Evolutionary conservation across 2,329 filamentous ascomycete genomes (phyloP), one percentile per base, ranked within the genome.

Genomic region (Diaporthe australafricana): DNA sequence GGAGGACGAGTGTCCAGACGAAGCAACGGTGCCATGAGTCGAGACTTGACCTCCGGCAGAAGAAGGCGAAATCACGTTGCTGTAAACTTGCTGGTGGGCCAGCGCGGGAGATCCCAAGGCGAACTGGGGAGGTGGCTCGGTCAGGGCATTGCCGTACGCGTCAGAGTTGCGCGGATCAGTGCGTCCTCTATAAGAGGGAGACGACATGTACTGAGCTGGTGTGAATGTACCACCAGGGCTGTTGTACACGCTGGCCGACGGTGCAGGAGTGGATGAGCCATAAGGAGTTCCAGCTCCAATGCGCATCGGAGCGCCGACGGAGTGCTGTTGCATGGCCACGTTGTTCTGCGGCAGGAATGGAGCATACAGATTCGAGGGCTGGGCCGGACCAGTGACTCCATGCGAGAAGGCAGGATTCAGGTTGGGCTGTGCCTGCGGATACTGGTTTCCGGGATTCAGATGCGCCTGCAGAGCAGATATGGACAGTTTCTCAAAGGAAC

Each of bases 101-200:
- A 52, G 42, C 12, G 25, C 30, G 8, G 62, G 55, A 50, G 71
- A 38, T 12, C 63, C 53, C n/a, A 81, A 70, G n/a, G 79, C 77
- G 69, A 84, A 84, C 27, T 78, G 82, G 4, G 84, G 84, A 14
- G 84, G 83, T 17, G 82, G 80, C 42, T 78, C 75, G 35, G 73
- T 75, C 5, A 74, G 71, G 42, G 75, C 75, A 0, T 76, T 78
- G 35, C 79, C 78, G 6, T 81, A 79, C 5, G 83, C 83, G 1
- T 82, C 81, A 72, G 84, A 84, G 76, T 82, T 84, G 69, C 82
- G 81, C 2, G 84, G 84, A 76, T 85, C 84, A 0, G 82, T 83
- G 62, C 81, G 77, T 35, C 48, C 35, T 7, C 57, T 40, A 22
- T 30, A 32, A 3, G 45, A 27, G 32, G 70, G 70, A 20, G 70